Evolutionary conservation across 2,329 filamentous ascomycete species (phyloP).

Genomic region (Dactylellina sp.): DNA sequence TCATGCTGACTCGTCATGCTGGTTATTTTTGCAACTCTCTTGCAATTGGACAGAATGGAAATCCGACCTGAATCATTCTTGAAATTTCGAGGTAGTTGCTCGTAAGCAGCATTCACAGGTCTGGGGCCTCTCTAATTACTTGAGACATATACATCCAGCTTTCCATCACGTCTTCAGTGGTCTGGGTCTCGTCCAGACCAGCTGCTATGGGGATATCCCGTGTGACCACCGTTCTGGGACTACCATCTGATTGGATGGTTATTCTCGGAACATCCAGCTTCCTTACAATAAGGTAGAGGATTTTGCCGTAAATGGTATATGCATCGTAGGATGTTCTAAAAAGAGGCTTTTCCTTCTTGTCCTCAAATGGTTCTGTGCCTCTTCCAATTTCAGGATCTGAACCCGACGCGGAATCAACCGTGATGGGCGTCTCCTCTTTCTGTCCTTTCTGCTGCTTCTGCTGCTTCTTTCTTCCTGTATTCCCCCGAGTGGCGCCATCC

Average conservation of each 20-base stretch:
- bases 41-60: background rate
- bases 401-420: slow-evolving; percentile 41
- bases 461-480: slow-evolving; percentile 21
- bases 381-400: slow-evolving; percentile 38
- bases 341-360: slow-evolving; percentile 90
- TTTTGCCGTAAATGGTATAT: slow-evolving; percentile 93
- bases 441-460: background rate
- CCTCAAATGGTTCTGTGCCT: slow-evolving; percentile 62
- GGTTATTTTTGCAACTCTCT: too few relatives aligned
- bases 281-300: slow-evolving; percentile 88
- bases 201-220: slow-evolving; percentile 48
- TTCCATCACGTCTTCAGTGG: slow-evolving; percentile 72
- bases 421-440: slow-evolving; percentile 10
- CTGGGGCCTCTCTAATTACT: slow-evolving; percentile 57
- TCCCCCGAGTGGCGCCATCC: slow-evolving; percentile 40
- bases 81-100: background rate
- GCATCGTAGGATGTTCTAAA: slow-evolving; percentile 92
- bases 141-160: slow-evolving; percentile 88
- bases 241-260: slow-evolving; percentile 7
- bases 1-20: background rate
- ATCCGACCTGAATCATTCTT: background rate
- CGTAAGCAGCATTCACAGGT: slow-evolving; percentile 19
- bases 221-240: slow-evolving; percentile 60
- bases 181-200: slow-evolving; percentile 53
- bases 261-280: slow-evolving; percentile 35